These are phyloP conservation scores for Pythium dissimile DNA, from an alignment of 352 stramenopile genomes.

Conservation along the genomic window DNA sequence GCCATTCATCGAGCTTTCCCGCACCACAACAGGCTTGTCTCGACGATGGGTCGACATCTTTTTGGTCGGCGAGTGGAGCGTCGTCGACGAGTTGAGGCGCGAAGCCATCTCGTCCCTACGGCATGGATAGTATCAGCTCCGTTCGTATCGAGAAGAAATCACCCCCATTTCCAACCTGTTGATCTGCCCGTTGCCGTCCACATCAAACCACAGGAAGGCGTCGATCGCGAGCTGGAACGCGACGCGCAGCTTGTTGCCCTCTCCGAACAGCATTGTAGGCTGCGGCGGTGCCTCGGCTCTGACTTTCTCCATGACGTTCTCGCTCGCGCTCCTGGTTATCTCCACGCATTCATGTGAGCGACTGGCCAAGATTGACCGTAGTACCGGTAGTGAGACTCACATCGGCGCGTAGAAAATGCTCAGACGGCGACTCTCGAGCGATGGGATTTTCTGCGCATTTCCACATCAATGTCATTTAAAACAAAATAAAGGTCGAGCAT, in stretches of 20 bases:
- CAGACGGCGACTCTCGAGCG: conserved; percentile 55
- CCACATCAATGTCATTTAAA: neutral
- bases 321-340: conserved; percentile 14
- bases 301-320: conserved; percentile 4
- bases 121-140: neutral
- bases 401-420: conserved; percentile 84
- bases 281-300: neutral
- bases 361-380: neutral
- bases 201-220: conserved; percentile 85
- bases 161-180: conserved; percentile 69
- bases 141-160: no score
- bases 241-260: conserved; percentile 80
- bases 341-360: neutral
- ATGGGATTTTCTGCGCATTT: conserved; percentile 62
- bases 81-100: conserved; percentile 56
- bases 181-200: conserved; percentile 72
- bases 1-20: conserved; percentile 42
- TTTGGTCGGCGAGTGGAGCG: conserved; percentile 75
- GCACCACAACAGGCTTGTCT: conserved; percentile 7
- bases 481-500: neutral
- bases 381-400: conserved; percentile 21
- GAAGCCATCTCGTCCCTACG: conserved; percentile 55
- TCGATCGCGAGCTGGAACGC: conserved; percentile 82
- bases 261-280: conserved; percentile 57
- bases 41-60: conserved; percentile 45